Evolutionary conservation across 2,329 filamentous ascomycete species (phyloP).

Genomic region (Aspergillus vadensis): DNA sequence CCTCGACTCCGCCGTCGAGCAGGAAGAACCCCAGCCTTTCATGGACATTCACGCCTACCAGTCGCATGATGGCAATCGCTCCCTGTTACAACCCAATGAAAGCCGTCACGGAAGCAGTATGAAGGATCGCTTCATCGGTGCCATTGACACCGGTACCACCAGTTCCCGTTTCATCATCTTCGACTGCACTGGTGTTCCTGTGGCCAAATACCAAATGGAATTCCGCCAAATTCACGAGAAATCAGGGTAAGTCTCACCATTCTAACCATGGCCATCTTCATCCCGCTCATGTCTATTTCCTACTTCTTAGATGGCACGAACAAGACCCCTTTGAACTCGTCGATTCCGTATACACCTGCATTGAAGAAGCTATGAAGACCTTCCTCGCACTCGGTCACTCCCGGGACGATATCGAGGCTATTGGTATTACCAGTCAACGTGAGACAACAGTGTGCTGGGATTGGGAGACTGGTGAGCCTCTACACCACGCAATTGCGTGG

Average conservation of each 20-base stretch:
- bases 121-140: slow-evolving; percentile 67
- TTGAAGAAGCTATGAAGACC: slow-evolving; percentile 71
- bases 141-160: slow-evolving; percentile 89
- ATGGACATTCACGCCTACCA: slow-evolving; percentile 32
- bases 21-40: slow-evolving; percentile 19
- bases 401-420: slow-evolving; percentile 67
- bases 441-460: slow-evolving; percentile 90
- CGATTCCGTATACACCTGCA: slow-evolving; percentile 73
- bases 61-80: slow-evolving; percentile 38
- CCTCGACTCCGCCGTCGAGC: slow-evolving; percentile 24
- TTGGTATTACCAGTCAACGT: slow-evolving; percentile 88
- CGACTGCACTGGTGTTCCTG: slow-evolving; percentile 72
- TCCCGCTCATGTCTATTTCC: background rate
- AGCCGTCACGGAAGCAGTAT: slow-evolving; percentile 33
- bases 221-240: slow-evolving; percentile 83
- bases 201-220: slow-evolving; percentile 83
- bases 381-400: slow-evolving; percentile 72
- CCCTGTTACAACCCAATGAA: slow-evolving; percentile 40
- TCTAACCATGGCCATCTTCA: background rate
- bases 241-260: slow-evolving; percentile 67
- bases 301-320: slow-evolving; percentile 73
- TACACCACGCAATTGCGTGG: slow-evolving; percentile 88
- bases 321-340: slow-evolving; percentile 80
- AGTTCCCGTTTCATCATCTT: slow-evolving; percentile 90
- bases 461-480: slow-evolving; percentile 72